A percentile compares a stretch with the other conserved stretches of the same genome.
Evolutionary conservation across 2,329 filamentous ascomycete species (phyloP).

Genomic region (Neospermospora avenae): DNA sequence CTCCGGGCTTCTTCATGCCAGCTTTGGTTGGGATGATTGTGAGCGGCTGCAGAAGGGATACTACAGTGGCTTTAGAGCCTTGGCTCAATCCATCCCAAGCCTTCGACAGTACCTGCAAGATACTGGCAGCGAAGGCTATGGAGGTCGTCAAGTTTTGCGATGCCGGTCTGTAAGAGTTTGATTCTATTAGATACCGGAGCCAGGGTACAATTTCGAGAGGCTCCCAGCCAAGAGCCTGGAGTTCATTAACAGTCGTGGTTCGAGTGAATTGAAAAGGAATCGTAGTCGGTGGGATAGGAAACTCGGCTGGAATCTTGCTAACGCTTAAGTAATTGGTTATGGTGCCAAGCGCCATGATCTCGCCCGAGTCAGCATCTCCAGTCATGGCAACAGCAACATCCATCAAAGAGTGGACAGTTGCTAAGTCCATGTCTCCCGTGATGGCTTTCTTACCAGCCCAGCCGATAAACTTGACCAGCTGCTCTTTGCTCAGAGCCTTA

Average conservation of each 20-base stretch:
- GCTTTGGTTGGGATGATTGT: slow-evolving; percentile 85
- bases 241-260: slow-evolving; percentile 59
- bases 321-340: slow-evolving; percentile 73
- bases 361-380: slow-evolving; percentile 56
- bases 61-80: slow-evolving; percentile 62
- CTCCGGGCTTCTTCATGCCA: slow-evolving; percentile 80
- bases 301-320: slow-evolving; percentile 73
- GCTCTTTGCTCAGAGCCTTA: slow-evolving; percentile 73
- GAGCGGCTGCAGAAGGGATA: slow-evolving; percentile 60
- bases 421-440: slow-evolving; percentile 67
- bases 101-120: slow-evolving; percentile 80
- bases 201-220: slow-evolving; percentile 82
- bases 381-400: slow-evolving; percentile 75
- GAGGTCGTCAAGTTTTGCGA: slow-evolving; percentile 70
- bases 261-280: slow-evolving; percentile 84
- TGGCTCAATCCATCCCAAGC: slow-evolving; percentile 79
- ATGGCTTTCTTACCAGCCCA: slow-evolving; percentile 76
- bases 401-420: slow-evolving; percentile 67
- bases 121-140: slow-evolving; percentile 69
- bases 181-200: slow-evolving; percentile 76
- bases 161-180: slow-evolving; percentile 53
- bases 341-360: slow-evolving; percentile 72
- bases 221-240: slow-evolving; percentile 82
- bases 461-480: slow-evolving; percentile 77
- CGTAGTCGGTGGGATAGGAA: slow-evolving; percentile 77